Evolutionary conservation across 768 basidiomycete genomes (phyloP).

Genomic region (Boletus fagicola): DNA sequence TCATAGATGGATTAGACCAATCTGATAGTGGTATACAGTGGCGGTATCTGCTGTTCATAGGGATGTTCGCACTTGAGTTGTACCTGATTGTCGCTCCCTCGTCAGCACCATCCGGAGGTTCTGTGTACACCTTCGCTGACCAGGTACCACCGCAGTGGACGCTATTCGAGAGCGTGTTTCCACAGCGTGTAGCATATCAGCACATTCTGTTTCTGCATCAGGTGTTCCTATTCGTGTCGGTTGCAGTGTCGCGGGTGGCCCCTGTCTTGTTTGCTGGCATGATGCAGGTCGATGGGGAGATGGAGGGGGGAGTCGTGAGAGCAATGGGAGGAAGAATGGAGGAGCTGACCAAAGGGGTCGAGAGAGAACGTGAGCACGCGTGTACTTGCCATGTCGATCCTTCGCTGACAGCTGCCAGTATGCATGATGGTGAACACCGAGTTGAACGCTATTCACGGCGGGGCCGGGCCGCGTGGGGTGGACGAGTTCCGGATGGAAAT

Average conservation of each 20-base stretch:
- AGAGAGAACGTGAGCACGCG: conserved; percentile 50
- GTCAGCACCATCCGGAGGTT: conserved; percentile 2
- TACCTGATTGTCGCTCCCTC: conserved; percentile 56
- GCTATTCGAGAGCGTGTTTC: conserved; percentile 49
- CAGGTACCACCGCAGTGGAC: conserved; percentile 13
- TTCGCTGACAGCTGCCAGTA: conserved; percentile 33
- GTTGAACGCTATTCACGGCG: conserved; percentile 46
- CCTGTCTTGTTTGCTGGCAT: conserved; percentile 58
- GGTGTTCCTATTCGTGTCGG: conserved; percentile 68
- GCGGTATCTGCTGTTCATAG: conserved; percentile 73
- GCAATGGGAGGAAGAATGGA: conserved; percentile 46
- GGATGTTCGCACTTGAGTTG: conserved; percentile 60
- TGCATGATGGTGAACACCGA: conserved; percentile 53
- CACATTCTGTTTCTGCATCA: conserved; percentile 78
- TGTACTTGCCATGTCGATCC: no score
- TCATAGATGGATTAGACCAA: conserved; percentile 4
- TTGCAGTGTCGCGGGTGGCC: conserved; percentile 68
- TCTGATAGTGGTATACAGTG: conserved; percentile 48
- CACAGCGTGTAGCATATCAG: conserved; percentile 67
- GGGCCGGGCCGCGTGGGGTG: conserved; percentile 14
- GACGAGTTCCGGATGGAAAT: conserved; percentile 38
- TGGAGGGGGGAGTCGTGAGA: conserved; percentile 25
- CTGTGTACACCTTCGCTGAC: conserved; percentile 28
- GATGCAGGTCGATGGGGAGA: conserved; percentile 28
- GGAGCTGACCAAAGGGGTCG: conserved; percentile 42